phyloP scores from a whole-genome alignment of 495 filamentous ascomycete genomes.

The Penicillium taxi region DNA sequence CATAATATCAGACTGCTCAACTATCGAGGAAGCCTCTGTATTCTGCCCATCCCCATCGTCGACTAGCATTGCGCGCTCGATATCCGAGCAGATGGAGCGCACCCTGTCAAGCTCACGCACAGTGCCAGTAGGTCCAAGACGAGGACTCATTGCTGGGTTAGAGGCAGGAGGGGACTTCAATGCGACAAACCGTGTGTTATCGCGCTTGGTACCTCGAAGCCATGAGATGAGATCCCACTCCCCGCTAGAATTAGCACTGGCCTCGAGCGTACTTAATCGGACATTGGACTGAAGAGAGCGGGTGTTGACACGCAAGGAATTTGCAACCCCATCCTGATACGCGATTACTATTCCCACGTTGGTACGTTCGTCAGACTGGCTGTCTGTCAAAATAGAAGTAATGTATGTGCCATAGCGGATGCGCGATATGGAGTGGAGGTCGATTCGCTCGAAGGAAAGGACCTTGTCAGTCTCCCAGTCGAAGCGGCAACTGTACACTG shows the following conservation, averaged over 20 bases:
- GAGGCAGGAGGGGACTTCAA: constrained; percentile 43
- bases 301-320: constrained; percentile 73
- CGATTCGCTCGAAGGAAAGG: constrained; percentile 78
- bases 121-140: constrained; percentile 16
- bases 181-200: constrained; percentile 42
- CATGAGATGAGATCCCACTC: constrained; percentile 38
- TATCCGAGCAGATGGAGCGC: constrained; percentile 57
- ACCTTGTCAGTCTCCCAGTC: constrained; percentile 94
- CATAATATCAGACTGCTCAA: constrained; percentile 73
- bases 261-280: constrained; percentile 22
- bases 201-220: constrained; percentile 28
- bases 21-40: constrained; percentile 20
- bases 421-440: constrained; percentile 57
- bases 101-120: constrained; percentile 64
- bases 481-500: constrained; percentile 79
- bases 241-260: constrained; percentile 15
- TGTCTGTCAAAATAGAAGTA: constrained; percentile 68
- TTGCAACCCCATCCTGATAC: constrained; percentile 58
- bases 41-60: constrained; percentile 18
- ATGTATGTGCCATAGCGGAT: constrained; percentile 82
- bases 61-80: constrained; percentile 37
- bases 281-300: constrained; percentile 60
- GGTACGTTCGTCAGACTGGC: constrained; percentile 62
- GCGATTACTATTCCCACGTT: constrained; percentile 79
- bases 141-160: constrained; percentile 30